phyloP scores from a whole-genome alignment of 306 rosid genomes.

The Ormosia emarginata region DNA sequence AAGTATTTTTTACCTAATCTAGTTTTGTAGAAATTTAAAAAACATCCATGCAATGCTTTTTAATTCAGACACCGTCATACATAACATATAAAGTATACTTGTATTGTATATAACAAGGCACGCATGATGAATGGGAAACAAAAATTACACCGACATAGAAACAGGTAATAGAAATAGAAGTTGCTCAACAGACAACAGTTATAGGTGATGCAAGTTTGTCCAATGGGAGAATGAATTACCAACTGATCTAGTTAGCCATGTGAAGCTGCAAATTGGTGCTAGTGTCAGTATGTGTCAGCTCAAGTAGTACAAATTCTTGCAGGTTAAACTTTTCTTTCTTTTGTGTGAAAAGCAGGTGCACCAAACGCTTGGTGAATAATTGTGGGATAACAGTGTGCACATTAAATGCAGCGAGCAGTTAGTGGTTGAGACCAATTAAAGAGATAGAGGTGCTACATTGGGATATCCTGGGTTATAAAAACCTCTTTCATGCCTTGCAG shows the following conservation, averaged over 20 bases:
- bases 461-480: conserved; percentile 20
- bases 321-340: conserved; percentile 1
- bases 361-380: conserved; percentile 30
- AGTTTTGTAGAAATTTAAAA: neutral
- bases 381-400: neutral
- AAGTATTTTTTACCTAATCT: neutral
- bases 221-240: neutral
- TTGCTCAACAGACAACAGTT: neutral
- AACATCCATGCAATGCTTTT: neutral
- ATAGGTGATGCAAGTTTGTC: neutral
- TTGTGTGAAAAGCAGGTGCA: conserved; percentile 29
- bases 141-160: neutral
- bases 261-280: conserved; percentile 5
- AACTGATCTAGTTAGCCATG: neutral
- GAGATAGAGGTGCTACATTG: neutral
- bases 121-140: neutral
- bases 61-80: neutral
- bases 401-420: conserved; percentile 46
- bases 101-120: neutral
- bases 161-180: neutral
- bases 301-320: conserved; percentile 4
- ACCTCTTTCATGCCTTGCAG: neutral
- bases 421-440: conserved; percentile 55
- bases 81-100: neutral
- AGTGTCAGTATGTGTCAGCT: neutral